A percentile compares a stretch with the other conserved stretches of the same genome.
These are phyloP conservation scores for Torulaspora gathmanii DNA, from an alignment of 805 yeast genomes.

Conservation along the genomic window DNA sequence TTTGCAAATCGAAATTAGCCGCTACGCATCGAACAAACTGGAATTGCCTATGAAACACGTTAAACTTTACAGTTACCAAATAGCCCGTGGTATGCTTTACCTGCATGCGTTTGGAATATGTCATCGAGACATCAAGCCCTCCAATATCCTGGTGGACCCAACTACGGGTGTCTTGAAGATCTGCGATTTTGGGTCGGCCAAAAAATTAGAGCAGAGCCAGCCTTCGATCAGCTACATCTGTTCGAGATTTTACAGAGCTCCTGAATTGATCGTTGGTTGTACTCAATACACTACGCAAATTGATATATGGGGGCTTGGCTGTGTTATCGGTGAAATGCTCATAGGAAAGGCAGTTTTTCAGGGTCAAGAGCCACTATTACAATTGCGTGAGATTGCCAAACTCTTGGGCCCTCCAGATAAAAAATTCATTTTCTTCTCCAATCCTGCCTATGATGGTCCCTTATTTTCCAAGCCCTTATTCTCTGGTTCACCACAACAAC, in stretches of 20 bases:
- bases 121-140: conserved; percentile 82
- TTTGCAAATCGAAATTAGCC: conserved; percentile 67
- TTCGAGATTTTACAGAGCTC: conserved; percentile 87
- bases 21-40: conserved; percentile 55
- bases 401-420: conserved; percentile 82
- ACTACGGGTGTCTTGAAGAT: conserved; percentile 60
- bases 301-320: conserved; percentile 97
- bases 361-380: conserved; percentile 84
- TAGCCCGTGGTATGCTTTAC: conserved; percentile 78
- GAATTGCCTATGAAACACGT: conserved; percentile 68
- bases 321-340: conserved; percentile 91
- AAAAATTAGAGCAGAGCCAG: conserved; percentile 68
- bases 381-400: conserved; percentile 85
- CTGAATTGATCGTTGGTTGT: conserved; percentile 90
- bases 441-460: conserved; percentile 72
- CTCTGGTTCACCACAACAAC: conserved; percentile 48
- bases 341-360: conserved; percentile 93
- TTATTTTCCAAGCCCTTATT: conserved; percentile 62
- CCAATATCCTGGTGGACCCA: conserved; percentile 75
- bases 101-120: conserved; percentile 75
- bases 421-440: conserved; percentile 65
- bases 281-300: conserved; percentile 83
- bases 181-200: conserved; percentile 85
- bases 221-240: conserved; percentile 95
- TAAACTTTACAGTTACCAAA: conserved; percentile 72